These are phyloP conservation scores for Thielaviopsis cerberus DNA, from an alignment of 2,329 filamentous ascomycete genomes.

Conservation along the genomic window DNA sequence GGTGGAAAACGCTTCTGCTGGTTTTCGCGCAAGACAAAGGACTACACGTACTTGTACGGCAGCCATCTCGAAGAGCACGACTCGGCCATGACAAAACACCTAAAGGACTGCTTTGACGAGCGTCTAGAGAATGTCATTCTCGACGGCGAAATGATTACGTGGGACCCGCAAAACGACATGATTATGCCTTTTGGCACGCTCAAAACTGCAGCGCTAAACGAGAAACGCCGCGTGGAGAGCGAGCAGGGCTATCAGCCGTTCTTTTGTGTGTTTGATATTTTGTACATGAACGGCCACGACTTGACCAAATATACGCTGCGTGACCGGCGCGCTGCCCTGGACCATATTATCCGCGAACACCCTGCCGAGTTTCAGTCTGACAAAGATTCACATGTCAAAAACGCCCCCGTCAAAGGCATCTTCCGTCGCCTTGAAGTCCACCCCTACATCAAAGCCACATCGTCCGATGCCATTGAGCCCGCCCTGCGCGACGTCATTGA, in stretches of 20 bases:
- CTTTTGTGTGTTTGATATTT: conserved; percentile 75
- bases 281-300: conserved; percentile 67
- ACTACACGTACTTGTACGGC: conserved; percentile 90
- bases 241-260: conserved; percentile 45
- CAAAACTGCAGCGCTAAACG: conserved; percentile 71
- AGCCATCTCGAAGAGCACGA: conserved; percentile 53
- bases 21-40: conserved; percentile 91
- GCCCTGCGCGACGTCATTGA: conserved; percentile 67
- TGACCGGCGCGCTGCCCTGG: conserved; percentile 58
- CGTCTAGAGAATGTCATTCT: conserved; percentile 75
- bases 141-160: conserved; percentile 97
- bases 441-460: conserved; percentile 45
- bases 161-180: conserved; percentile 72
- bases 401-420: conserved; percentile 49
- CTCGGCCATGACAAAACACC: conserved; percentile 60
- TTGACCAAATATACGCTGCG: conserved; percentile 68
- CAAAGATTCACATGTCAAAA: conserved; percentile 14
- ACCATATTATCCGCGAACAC: conserved; percentile 3
- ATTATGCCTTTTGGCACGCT: conserved; percentile 81
- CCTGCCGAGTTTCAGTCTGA: neutral
- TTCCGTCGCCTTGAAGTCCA: conserved; percentile 72
- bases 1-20: conserved; percentile 65
- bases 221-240: conserved; percentile 45
- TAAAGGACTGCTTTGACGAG: conserved; percentile 56
- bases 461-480: conserved; percentile 56